These are phyloP conservation scores for Hemisphaericaspora xylofermentans DNA, from an alignment of 1,139 yeast genomes.

Conservation along the genomic window DNA sequence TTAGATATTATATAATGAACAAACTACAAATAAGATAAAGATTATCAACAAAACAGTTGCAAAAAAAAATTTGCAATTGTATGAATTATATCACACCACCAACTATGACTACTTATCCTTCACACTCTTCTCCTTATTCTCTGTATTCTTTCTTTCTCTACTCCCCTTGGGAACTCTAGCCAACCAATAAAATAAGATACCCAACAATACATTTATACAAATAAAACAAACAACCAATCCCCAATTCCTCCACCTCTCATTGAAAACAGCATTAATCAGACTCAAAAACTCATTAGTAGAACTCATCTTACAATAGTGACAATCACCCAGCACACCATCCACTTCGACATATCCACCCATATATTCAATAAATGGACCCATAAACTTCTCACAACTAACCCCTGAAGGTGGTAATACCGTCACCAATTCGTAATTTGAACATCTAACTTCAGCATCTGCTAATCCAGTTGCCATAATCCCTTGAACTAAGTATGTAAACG, in stretches of 20 bases:
- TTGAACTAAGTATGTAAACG: slow-evolving; percentile 59
- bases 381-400: slow-evolving; percentile 53
- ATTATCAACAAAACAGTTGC: too few relatives aligned
- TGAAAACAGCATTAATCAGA: slow-evolving; percentile 39
- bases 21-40: too few relatives aligned
- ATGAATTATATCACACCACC: too few relatives aligned
- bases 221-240: slow-evolving; percentile 55
- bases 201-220: slow-evolving; percentile 47
- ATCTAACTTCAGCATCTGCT: slow-evolving; percentile 24
- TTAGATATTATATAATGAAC: too few relatives aligned
- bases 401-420: slow-evolving; percentile 47
- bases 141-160: slow-evolving; percentile 25
- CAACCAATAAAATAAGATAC: slow-evolving; percentile 62
- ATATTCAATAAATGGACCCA: slow-evolving; percentile 41
- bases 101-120: background rate
- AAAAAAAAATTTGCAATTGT: too few relatives aligned
- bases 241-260: slow-evolving; percentile 64
- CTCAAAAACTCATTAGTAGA: slow-evolving; percentile 54
- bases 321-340: slow-evolving; percentile 44
- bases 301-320: slow-evolving; percentile 52
- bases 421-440: slow-evolving; percentile 27
- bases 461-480: slow-evolving; percentile 34
- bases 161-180: slow-evolving; percentile 64
- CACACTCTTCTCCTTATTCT: too few relatives aligned
- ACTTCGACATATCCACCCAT: slow-evolving; percentile 45